These are phyloP conservation scores for Fusarium dlaminii DNA, from an alignment of 2,329 filamentous ascomycete genomes.

Conservation along the genomic window DNA sequence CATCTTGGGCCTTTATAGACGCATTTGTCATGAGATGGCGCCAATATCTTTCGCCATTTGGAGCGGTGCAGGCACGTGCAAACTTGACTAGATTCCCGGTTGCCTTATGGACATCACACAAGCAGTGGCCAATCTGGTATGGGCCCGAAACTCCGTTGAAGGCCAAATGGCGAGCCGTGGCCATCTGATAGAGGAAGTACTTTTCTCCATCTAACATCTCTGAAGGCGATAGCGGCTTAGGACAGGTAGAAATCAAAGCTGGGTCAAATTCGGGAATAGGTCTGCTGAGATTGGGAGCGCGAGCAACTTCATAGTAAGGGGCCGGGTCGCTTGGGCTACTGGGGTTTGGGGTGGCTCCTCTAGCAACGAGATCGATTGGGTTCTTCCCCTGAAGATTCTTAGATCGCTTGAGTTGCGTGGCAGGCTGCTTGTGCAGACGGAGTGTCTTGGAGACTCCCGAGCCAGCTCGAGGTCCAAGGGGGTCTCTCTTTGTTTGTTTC, in stretches of 20 bases:
- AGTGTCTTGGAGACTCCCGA: constrained; percentile 4
- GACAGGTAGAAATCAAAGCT: neutral
- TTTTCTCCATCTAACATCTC: neutral
- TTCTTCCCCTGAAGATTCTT: neutral
- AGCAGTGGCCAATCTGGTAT: constrained; percentile 35
- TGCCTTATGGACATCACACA: constrained; percentile 30
- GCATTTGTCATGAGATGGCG: constrained; percentile 10
- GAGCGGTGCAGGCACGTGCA: neutral
- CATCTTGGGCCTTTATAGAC: neutral
- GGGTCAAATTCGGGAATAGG: neutral
- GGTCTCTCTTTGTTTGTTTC: neutral
- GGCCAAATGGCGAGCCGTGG: constrained; percentile 30
- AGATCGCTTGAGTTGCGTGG: neutral
- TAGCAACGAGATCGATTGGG: neutral
- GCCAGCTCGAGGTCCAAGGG: neutral
- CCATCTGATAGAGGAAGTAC: constrained; percentile 24
- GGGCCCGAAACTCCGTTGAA: constrained; percentile 22
- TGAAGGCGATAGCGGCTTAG: constrained; percentile 6
- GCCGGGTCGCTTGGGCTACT: neutral
- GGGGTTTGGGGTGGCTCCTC: neutral
- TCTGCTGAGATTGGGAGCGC: neutral
- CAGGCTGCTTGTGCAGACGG: neutral
- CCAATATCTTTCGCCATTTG: constrained; percentile 15
- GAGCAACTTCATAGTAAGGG: neutral
- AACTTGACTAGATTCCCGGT: constrained; percentile 23